These are phyloP conservation scores for Umbelopsis vinacea DNA, from an alignment of 192 early-diverging fungal species.

Conservation along the genomic window DNA sequence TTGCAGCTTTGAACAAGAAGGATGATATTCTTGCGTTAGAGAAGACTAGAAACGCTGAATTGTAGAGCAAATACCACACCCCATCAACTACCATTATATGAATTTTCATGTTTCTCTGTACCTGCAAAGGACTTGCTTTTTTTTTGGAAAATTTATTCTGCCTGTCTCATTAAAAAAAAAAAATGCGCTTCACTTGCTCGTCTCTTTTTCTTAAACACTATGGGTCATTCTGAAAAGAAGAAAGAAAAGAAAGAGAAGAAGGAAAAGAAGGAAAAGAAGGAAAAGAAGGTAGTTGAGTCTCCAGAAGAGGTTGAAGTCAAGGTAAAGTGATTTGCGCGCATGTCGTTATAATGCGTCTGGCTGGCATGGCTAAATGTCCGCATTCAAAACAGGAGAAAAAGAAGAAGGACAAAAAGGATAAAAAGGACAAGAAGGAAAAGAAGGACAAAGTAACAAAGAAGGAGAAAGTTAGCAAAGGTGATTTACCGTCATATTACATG, in stretches of 20 bases:
- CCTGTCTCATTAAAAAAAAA: background rate
- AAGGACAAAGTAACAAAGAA: constrained; percentile 43
- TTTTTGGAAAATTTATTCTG: background rate
- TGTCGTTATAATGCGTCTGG: background rate
- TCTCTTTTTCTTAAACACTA: background rate
- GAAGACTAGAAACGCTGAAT: constrained; percentile 1
- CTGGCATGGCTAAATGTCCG: background rate
- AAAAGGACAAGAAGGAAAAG: constrained; percentile 27
- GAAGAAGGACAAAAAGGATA: constrained; percentile 35
- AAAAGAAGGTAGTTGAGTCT: constrained; percentile 29
- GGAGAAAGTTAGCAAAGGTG: constrained; percentile 42
- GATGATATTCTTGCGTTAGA: background rate
- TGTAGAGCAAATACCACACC: background rate
- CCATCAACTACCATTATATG: background rate
- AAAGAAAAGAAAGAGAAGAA: constrained; percentile 45
- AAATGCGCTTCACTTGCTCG: background rate
- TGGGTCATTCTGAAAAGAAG: constrained; percentile 40
- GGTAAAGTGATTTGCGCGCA: background rate
- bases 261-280: constrained; percentile 39
- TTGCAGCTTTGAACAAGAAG: background rate
- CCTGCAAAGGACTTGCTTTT: constrained; percentile 4
- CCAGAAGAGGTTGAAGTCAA: constrained; percentile 19
- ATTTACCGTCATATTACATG: constrained; percentile 12
- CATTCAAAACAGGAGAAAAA: constrained; percentile 22
- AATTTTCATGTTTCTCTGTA: background rate